phyloP scores from a whole-genome alignment of 2,329 filamentous ascomycete genomes.

The Rutstroemia sp. region DNA sequence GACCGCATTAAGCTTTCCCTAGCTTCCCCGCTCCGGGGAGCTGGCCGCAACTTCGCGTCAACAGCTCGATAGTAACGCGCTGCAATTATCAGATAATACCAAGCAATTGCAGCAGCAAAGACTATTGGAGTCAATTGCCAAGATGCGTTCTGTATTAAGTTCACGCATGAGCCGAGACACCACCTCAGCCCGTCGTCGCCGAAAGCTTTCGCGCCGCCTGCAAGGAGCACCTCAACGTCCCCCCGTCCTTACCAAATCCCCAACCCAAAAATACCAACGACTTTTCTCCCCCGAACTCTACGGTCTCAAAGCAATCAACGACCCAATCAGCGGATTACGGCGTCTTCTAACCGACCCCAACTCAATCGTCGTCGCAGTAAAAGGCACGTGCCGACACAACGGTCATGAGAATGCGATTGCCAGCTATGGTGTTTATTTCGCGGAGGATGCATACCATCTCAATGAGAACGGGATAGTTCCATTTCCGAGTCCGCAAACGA shows the following conservation, averaged over 20 bases:
- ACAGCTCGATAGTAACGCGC: no score
- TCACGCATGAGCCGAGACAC: not conserved
- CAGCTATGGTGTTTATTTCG: not conserved
- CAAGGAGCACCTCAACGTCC: not conserved
- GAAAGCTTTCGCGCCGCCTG: not conserved
- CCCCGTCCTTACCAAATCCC: not conserved
- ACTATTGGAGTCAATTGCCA: not conserved
- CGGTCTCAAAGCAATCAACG: not conserved
- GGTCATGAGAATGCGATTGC: not conserved
- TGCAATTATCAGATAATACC: no score
- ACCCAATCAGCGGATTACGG: not conserved
- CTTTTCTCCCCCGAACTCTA: not conserved
- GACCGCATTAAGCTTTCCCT: no score
- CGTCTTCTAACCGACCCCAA: not conserved
- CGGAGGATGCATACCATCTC: not conserved
- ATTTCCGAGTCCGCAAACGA: constrained; percentile 7
- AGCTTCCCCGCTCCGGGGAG: not conserved
- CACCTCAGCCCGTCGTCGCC: not conserved
- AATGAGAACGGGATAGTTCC: constrained; percentile 8
- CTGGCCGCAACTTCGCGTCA: not conserved
- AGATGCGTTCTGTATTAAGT: not conserved
- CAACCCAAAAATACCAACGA: not conserved
- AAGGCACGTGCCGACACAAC: not conserved
- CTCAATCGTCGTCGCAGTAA: not conserved
- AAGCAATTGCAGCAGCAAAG: no score